These are phyloP conservation scores for Sarocladium strictum DNA, from an alignment of 2,329 filamentous ascomycete genomes.

Conservation along the genomic window DNA sequence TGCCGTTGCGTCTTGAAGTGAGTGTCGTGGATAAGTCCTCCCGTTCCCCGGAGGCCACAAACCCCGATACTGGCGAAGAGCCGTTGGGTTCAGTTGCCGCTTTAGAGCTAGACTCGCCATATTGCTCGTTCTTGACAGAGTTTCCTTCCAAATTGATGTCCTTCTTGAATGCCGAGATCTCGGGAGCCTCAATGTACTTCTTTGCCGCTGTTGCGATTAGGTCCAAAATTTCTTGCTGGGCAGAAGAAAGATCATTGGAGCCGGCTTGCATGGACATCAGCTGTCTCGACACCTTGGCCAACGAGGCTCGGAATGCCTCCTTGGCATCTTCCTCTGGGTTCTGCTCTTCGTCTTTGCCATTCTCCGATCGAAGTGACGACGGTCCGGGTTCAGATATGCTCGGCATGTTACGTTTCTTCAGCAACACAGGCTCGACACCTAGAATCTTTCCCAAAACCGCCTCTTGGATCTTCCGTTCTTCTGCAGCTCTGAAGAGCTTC, in stretches of 20 bases:
- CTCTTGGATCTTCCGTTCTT: slow-evolving; percentile 51
- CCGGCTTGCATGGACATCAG: slow-evolving; percentile 37
- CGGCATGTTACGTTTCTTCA: slow-evolving; percentile 5
- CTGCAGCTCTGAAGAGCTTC: slow-evolving; percentile 41
- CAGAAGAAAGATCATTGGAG: slow-evolving; percentile 23
- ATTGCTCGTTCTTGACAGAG: background rate
- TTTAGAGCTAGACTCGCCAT: background rate
- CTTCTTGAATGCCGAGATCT: background rate
- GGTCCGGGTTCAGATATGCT: slow-evolving; percentile 21
- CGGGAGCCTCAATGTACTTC: slow-evolving; percentile 36
- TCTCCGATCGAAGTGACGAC: background rate
- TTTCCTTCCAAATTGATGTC: background rate
- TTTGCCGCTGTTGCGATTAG: slow-evolving; percentile 44
- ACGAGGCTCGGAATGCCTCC: background rate
- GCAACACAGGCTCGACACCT: slow-evolving; percentile 32
- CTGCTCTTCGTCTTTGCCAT: slow-evolving; percentile 12
- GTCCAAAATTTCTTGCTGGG: slow-evolving; percentile 42
- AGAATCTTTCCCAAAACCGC: slow-evolving; percentile 46
- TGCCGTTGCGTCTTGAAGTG: background rate
- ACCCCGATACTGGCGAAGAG: background rate
- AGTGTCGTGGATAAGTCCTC: background rate
- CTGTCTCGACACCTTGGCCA: slow-evolving; percentile 28
- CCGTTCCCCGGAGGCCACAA: background rate
- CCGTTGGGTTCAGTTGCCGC: background rate
- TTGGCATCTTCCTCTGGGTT: slow-evolving; percentile 17